phyloP scores from a whole-genome alignment of 139 green algal genomes.

The Astrephomene gubernaculifera region DNA sequence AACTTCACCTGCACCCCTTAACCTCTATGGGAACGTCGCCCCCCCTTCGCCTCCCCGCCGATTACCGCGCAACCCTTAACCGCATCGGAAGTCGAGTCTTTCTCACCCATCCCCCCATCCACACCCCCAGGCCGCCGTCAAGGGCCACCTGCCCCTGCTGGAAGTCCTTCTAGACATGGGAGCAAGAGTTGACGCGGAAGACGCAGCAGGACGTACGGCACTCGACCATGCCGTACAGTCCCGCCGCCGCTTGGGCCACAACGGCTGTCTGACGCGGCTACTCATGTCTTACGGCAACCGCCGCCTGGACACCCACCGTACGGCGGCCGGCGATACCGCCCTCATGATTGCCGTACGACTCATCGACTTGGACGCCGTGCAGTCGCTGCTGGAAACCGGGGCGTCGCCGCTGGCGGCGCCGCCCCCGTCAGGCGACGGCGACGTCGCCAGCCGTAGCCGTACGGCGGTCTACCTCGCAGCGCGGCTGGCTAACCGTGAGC shows the following conservation, averaged over 20 bases:
- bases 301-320: slow-evolving; percentile 33
- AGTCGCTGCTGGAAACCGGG: slow-evolving; percentile 14
- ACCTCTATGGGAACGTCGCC: too few relatives aligned
- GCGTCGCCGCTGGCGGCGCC: neutral
- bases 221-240: slow-evolving; percentile 13
- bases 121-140: neutral
- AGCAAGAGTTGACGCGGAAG: slow-evolving; percentile 20
- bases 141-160: slow-evolving; percentile 27
- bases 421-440: neutral
- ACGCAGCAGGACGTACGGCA: neutral
- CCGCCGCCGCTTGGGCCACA: neutral
- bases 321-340: slow-evolving; percentile 1
- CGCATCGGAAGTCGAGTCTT: too few relatives aligned
- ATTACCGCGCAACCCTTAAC: too few relatives aligned
- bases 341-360: slow-evolving; percentile 9
- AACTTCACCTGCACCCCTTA: too few relatives aligned
- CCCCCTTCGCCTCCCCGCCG: too few relatives aligned
- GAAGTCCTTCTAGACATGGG: slow-evolving; percentile 13
- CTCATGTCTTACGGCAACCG: slow-evolving; percentile 14
- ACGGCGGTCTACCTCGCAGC: slow-evolving; percentile 26
- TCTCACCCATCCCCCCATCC: neutral
- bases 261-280: neutral
- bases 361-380: neutral
- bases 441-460: neutral
- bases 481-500: neutral